These are phyloP conservation scores for Blastomyces emzantsi DNA, from an alignment of 2,329 filamentous ascomycete genomes.

Conservation along the genomic window DNA sequence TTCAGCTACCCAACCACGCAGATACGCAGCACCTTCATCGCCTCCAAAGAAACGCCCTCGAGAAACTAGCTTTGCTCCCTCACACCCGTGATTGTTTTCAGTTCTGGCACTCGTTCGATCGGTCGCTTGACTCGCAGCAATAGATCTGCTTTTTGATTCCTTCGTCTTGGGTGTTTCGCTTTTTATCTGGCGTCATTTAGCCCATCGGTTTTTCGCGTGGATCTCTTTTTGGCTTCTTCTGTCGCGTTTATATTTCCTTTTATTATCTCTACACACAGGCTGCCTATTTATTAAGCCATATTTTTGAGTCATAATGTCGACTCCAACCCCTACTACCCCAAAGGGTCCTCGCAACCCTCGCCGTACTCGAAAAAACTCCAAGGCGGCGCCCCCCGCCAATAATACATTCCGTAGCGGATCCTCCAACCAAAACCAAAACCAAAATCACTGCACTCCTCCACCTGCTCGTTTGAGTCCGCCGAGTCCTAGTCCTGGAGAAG, in stretches of 20 bases:
- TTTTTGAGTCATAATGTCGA: constrained; percentile 36
- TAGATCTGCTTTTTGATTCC: constrained; percentile 7
- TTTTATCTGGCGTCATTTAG: constrained; percentile 14
- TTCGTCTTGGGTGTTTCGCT: constrained; percentile 9
- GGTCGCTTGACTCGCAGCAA: neutral
- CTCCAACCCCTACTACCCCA: constrained; percentile 33
- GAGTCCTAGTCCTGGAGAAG: constrained; percentile 27
- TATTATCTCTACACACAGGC: constrained; percentile 27
- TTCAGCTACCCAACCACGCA: neutral
- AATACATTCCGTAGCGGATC: neutral
- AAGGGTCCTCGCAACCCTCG: constrained; percentile 32
- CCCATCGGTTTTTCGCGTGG: constrained; percentile 13
- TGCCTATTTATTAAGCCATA: constrained; percentile 45
- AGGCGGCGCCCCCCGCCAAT: constrained; percentile 19
- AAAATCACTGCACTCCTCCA: neutral
- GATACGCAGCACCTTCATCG: neutral
- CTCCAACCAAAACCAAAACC: neutral
- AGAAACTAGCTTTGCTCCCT: neutral
- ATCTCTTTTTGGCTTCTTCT: neutral
- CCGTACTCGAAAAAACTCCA: constrained; percentile 28
- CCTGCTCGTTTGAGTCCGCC: constrained; percentile 33
- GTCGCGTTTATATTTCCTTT: constrained; percentile 20
- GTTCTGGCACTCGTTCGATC: neutral
- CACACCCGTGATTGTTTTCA: neutral
- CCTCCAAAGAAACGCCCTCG: constrained; percentile 6